These are phyloP conservation scores for Leptographium wingfieldii DNA, from an alignment of 2,329 filamentous ascomycete genomes.

Conservation along the genomic window DNA sequence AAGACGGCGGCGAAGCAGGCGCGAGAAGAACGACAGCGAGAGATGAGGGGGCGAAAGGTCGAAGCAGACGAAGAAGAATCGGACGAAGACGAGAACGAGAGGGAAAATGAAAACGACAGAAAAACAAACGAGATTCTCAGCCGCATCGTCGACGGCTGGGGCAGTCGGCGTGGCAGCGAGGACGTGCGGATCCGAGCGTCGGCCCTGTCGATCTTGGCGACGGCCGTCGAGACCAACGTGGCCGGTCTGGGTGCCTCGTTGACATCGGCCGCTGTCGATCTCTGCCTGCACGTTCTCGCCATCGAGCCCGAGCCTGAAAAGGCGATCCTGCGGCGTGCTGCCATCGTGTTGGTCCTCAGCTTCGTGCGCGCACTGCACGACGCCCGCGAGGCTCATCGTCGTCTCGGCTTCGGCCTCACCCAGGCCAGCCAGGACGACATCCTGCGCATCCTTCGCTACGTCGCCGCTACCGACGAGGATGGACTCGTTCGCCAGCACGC, in stretches of 20 bases:
- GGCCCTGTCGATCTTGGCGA: slow-evolving; percentile 52
- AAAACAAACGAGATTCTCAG: slow-evolving; percentile 38
- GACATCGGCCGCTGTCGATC: slow-evolving; percentile 45
- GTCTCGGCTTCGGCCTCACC: slow-evolving; percentile 40
- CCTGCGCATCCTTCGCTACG: slow-evolving; percentile 47
- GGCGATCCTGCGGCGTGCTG: slow-evolving; percentile 54
- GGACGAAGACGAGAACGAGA: slow-evolving; percentile 39
- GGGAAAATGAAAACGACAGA: slow-evolving; percentile 29
- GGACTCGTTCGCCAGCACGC: slow-evolving; percentile 57
- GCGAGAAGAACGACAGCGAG: slow-evolving; percentile 34
- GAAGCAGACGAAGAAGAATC: slow-evolving; percentile 35
- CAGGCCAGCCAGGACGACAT: slow-evolving; percentile 47
- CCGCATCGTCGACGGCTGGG: slow-evolving; percentile 55
- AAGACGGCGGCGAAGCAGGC: slow-evolving; percentile 46
- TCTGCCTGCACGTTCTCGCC: slow-evolving; percentile 48
- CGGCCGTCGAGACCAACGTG: slow-evolving; percentile 47
- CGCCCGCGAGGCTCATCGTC: slow-evolving; percentile 32
- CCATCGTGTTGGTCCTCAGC: slow-evolving; percentile 48
- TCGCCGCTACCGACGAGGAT: slow-evolving; percentile 54
- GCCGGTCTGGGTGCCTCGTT: slow-evolving; percentile 39
- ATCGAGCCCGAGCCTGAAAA: slow-evolving; percentile 48
- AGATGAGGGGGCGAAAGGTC: slow-evolving; percentile 36
- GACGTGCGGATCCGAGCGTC: slow-evolving; percentile 59
- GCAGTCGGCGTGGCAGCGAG: slow-evolving; percentile 51
- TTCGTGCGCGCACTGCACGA: slow-evolving; percentile 48